Percentiles rank a stretch among this genome's conserved stretches.
phyloP scores from a whole-genome alignment of 805 yeast genomes.

The Isabelozyma rhagii region DNA sequence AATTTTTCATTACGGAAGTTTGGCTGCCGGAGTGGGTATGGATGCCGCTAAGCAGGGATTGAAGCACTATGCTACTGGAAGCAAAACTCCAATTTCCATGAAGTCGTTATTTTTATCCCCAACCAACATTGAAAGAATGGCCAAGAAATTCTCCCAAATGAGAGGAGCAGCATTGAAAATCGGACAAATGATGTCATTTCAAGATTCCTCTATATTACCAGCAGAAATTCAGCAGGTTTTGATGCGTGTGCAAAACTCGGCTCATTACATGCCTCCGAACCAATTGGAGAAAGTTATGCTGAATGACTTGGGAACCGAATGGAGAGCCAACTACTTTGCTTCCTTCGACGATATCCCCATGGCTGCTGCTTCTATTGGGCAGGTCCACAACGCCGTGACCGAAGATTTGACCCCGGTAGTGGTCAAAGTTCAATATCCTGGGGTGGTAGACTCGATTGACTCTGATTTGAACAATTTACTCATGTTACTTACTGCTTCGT shows the following conservation, averaged over 20 bases:
- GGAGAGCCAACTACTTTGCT: slow-evolving; percentile 68
- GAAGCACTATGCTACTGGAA: slow-evolving; percentile 59
- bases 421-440: slow-evolving; percentile 95
- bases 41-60: slow-evolving; percentile 80
- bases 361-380: slow-evolving; percentile 96
- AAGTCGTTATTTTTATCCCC: slow-evolving; percentile 70
- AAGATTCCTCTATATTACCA: slow-evolving; percentile 83
- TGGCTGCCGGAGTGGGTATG: slow-evolving; percentile 88
- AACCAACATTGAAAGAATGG: slow-evolving; percentile 81
- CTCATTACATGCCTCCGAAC: slow-evolving; percentile 93
- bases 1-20: slow-evolving; percentile 85
- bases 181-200: slow-evolving; percentile 96
- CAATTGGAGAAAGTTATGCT: slow-evolving; percentile 78
- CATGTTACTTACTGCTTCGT: slow-evolving; percentile 79
- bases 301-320: slow-evolving; percentile 69
- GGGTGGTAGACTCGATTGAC: slow-evolving; percentile 90
- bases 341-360: slow-evolving; percentile 84
- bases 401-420: slow-evolving; percentile 73
- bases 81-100: slow-evolving; percentile 42
- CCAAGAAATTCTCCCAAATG: slow-evolving; percentile 86
- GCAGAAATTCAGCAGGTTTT: slow-evolving; percentile 78
- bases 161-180: slow-evolving; percentile 98
- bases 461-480: slow-evolving; percentile 86
- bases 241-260: slow-evolving; percentile 84
- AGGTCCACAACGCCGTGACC: slow-evolving; percentile 83